Percentiles rank a stretch among this genome's conserved stretches.
Conservation (phyloP, 345 rosid genomes). For the Camelina laxa region DNA sequence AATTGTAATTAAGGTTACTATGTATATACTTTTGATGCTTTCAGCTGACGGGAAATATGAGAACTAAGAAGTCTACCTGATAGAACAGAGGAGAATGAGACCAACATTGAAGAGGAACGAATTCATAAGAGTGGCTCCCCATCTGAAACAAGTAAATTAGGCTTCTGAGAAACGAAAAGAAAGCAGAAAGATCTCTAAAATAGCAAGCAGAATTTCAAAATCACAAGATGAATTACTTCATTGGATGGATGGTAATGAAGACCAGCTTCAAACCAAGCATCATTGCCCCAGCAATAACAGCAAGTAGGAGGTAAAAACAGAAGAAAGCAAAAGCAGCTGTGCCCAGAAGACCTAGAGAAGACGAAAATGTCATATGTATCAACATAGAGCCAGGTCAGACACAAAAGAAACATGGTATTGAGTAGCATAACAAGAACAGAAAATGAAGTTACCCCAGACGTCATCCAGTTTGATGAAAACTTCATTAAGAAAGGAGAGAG, state of each 20-base stretch:
- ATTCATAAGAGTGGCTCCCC: slow-evolving; percentile 99
- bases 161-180: slow-evolving; percentile 40
- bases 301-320: slow-evolving; percentile 94
- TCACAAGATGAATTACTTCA: slow-evolving; percentile 66
- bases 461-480: slow-evolving; percentile 96
- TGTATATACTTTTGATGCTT: slow-evolving; percentile 11
- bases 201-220: slow-evolving; percentile 19
- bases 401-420: slow-evolving; percentile 3
- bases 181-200: slow-evolving; percentile 6
- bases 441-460: slow-evolving; percentile 74
- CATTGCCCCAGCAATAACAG: slow-evolving; percentile 97
- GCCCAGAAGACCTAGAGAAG: slow-evolving; percentile 83
- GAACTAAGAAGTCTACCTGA: slow-evolving; percentile 60
- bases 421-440: slow-evolving; percentile 10
- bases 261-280: slow-evolving; percentile 95
- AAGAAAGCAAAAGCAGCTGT: slow-evolving; percentile 95
- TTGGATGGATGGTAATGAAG: slow-evolving; percentile 91
- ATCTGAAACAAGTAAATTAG: slow-evolving; percentile 53
- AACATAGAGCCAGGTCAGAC: slow-evolving; percentile 14
- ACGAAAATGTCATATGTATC: slow-evolving; percentile 9
- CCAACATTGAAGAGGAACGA: slow-evolving; percentile 97
- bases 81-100: slow-evolving; percentile 87
- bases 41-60: background rate
- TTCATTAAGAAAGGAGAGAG: slow-evolving; percentile 84
- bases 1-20: background rate